phyloP scores from a whole-genome alignment of 495 filamentous ascomycete species.

The Penicillium longicatenatum region DNA sequence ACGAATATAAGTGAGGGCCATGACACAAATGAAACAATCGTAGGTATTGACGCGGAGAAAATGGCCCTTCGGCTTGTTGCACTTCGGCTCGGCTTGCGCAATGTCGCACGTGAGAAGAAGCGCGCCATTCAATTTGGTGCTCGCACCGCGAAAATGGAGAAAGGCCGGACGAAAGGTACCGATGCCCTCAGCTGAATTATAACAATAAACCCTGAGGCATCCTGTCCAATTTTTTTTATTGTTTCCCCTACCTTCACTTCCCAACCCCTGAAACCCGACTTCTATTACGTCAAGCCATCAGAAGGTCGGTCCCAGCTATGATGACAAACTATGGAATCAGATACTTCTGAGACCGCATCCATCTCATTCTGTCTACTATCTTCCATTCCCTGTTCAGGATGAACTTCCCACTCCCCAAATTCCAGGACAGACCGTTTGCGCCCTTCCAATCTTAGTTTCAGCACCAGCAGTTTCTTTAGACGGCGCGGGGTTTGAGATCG shows the following conservation, averaged over 20 bases:
- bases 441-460: neutral
- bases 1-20: conserved; percentile 3
- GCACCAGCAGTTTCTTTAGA: conserved; percentile 34
- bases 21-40: conserved; percentile 6
- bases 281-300: neutral
- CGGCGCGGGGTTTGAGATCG: conserved; percentile 21
- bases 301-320: conserved; percentile 31
- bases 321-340: conserved; percentile 52
- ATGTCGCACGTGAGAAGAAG: conserved; percentile 83
- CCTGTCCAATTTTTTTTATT: neutral
- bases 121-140: conserved; percentile 89
- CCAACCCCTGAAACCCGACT: neutral
- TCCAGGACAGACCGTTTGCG: neutral
- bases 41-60: conserved; percentile 72
- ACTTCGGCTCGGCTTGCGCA: conserved; percentile 66
- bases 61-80: conserved; percentile 79
- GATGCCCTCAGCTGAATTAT: conserved; percentile 41
- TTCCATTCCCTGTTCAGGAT: conserved; percentile 12
- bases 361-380: neutral
- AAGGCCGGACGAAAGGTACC: conserved; percentile 72
- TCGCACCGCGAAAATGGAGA: conserved; percentile 83
- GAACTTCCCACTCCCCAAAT: neutral
- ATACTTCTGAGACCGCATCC: conserved; percentile 51
- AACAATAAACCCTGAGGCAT: neutral
- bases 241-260: neutral